Evolutionary conservation across 305 asterid species (phyloP).

Genomic region (Galium porrigens): DNA sequence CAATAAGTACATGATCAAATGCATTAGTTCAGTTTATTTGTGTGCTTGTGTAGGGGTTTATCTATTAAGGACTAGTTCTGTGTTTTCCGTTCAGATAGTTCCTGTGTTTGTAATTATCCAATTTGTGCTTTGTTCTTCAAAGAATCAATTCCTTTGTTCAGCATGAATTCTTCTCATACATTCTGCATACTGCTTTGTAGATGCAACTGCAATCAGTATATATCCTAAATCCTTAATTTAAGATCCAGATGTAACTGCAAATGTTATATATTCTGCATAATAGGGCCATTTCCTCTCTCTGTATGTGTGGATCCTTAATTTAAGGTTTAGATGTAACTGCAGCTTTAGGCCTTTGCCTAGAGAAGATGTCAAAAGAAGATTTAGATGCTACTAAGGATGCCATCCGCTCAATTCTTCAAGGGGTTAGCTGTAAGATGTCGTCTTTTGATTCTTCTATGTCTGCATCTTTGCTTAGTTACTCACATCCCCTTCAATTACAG

Average conservation of each 20-base stretch:
- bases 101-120: not conserved
- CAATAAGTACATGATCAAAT: not conserved
- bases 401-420: slow-evolving; percentile 71
- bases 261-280: not conserved
- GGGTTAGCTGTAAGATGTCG: slow-evolving; percentile 57
- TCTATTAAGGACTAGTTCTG: not conserved
- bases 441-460: slow-evolving; percentile 15
- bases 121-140: not conserved
- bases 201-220: not conserved
- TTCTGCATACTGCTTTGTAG: not conserved
- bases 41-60: not conserved
- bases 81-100: not conserved
- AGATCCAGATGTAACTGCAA: not conserved
- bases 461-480: slow-evolving; percentile 15
- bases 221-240: not conserved
- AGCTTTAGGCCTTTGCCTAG: slow-evolving; percentile 87
- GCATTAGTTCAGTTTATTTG: not conserved
- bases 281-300: not conserved
- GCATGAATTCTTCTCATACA: not conserved
- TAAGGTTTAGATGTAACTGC: slow-evolving; percentile 62
- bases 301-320: slow-evolving; percentile 28
- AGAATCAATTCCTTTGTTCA: not conserved
- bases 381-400: slow-evolving; percentile 68
- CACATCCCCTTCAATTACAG: slow-evolving; percentile 34
- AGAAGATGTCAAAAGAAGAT: slow-evolving; percentile 79